Evolutionary conservation across 2,329 filamentous ascomycete genomes (phyloP), one percentile per base, ranked within the genome.

Genomic region (Bipolaris cookei): DNA sequence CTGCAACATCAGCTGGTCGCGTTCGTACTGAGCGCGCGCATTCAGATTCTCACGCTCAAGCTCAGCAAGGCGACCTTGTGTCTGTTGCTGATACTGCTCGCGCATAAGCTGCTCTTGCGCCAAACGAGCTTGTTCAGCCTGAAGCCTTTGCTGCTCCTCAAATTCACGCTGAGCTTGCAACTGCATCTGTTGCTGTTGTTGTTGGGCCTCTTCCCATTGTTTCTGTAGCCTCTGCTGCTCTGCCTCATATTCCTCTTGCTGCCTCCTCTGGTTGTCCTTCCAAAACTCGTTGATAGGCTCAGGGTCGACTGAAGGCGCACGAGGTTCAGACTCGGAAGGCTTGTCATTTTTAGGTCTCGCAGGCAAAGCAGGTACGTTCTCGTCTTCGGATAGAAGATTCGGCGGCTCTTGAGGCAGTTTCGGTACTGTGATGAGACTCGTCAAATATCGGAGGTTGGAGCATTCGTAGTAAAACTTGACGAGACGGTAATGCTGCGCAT

Each of bases 381-480:
- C 92, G 43, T 94, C 92, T 70, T 96, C 92, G 18, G 87, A 86
- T 14, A 97, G 83, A 37, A 98, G 83, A 69, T 91, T 98, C 0
- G 95, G 95, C 0, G 95, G 91, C 54, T 98, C 93, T 78, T 96
- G 91, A 0, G 95, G 93, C 48, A 99, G 85, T 76, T 97, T 98
- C 1, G 95, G 95, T 6, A 99, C 92, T 1, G 92, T 96, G 72
- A 99, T 98, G 49, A 99, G 83, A 70, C 92, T 97, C 13, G 95
- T 99, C 46, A 99, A 84, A 75, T 99, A 99, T 67, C 95, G 90
- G 53, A 99, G 84, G 76, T 98, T 99, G 10, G 95, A 97, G 79
- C 95, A 99, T 79, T 99, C 95, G 78, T 98, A 98, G 80, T 99
- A 99, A 79, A 98, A 99, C 73, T 96, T 95, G 73, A 97, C 90